Base-by-base conservation (phyloP, 2,329 filamentous ascomycete genomes). In the Aspergillus fructus region DNA sequence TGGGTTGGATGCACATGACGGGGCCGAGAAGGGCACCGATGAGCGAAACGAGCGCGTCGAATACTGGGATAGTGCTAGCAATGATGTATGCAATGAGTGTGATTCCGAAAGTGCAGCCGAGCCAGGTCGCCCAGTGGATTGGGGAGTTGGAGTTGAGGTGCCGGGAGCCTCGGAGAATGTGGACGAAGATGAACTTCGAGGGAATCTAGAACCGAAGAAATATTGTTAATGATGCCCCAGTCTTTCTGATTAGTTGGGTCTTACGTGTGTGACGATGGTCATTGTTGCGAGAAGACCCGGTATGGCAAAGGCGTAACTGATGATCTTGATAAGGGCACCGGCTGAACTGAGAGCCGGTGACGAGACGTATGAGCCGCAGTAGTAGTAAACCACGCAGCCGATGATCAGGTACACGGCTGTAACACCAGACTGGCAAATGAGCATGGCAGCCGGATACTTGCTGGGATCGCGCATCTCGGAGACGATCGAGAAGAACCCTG, bases 311-410 rank as follows among this genome's bases (percentile, higher is more conserved):
- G 76, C 78, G 53, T 78, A 80, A 51, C 68, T 68, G 17, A 78
- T 64, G 54, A 72, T 77, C 67, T 79, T 79, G 49, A 79, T 67
- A 0, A 64, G 42, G 0, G 34, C 9, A 1, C 78, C 78, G 1
- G 78, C 78, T 27, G 75, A 78, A 1, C 76, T 78, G 2, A 81
- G 69, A 0, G 76, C 76, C 0, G 78, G 78, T 0, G 76, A 78
- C 0, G 77, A 71, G 9, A 81, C 73, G 46, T 70, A 76, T 0
- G 70, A 72, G 1, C 78, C 78, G 55, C 75, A 78, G 61, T 66
- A 79, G 60, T 71, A 73, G 66, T 80, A 80, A 1, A 80, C 72
- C 1, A 79, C 69, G 3, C 67, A 56, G 9, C 70, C 69, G 34
- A 76, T 68, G 8, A 67, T 59, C 6, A 69, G 58, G 33, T 76